Base-by-base conservation (phyloP, 106 monocot species). In the Dendrobium huoshanense region DNA sequence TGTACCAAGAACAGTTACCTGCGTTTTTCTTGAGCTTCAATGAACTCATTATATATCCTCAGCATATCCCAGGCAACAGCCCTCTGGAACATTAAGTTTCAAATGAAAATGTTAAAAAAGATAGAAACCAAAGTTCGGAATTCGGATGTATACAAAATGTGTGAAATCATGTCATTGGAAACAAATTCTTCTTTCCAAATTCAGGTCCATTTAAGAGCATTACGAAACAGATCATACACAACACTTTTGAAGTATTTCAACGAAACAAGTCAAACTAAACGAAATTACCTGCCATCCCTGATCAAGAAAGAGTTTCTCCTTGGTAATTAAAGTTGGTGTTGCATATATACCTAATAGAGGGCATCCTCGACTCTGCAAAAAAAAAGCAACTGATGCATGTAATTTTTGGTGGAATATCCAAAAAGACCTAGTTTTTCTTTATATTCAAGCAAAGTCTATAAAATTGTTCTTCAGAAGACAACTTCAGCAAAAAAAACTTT, bases 21-120 rank as follows among this genome's bases (percentile, higher is more conserved):
- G 75, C 83, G 82, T 75, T 78, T 90, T 74, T 92, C 90, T 78
- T 85, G 77, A 84, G 77, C 48, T 70, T 97, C 94, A 86, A 97
- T 89, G 22, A 94, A 97, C 18, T 94, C 96, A 79, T 86, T 90
- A 51, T 97, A 97, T 82, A 97, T 84, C 81, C 51, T 90, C 80
- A 89, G 80, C 96, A 97, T 97, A 82, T 94, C 92, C 87, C 89
- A 92, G 42, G 91, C 87, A 88, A 85, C 86, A 76, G 91, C 89
- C 79, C 84, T 91, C 91, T 87, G 84, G 48, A 79, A 67, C 41
- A 81, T 15, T 19, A 73, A 43, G 6, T 75, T 59, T 8, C 41
- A 18, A 44, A 70, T 8, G 54, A 25, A 18, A 44, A 70, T 8
- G 54, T 78, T 27, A 70, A 43, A 73, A 9, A 10, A 37, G 10